Evolutionary conservation across 108 stramenopile species (phyloP), one percentile per base, ranked within the genome.

Genomic region (Cyclostephanos invisitatus): DNA sequence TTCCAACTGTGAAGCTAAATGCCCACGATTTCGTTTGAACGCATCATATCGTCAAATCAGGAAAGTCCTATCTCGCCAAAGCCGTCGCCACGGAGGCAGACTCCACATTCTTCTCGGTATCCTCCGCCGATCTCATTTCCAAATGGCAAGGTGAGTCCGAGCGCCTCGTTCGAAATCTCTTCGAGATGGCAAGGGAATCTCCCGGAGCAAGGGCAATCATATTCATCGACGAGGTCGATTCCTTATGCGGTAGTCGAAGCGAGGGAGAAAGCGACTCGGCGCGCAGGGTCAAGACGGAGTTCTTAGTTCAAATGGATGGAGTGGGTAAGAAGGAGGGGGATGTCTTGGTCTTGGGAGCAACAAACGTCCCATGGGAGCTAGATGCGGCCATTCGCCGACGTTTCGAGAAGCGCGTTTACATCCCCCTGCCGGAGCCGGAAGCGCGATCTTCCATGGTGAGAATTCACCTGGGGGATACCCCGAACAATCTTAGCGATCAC

Each of bases 71-170:
- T 74, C 77, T 99, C 12, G 99, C 99, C 63, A 99, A 99, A 83
- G 99, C 99, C 0, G 98, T 99, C 14, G 99, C 99, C 2, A 99
- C 99, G 11, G 99, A 99, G 75, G 94, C 98, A 2, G 97, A 99
- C 73, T 88, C 93, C 9, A 93, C 93, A 11, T 99, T 99, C 82
- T 98, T 99, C 70, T 89, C 96, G 35, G 95, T 99, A 15, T 96
- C 96, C 37, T 96, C 97, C 28, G 87, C 97, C 18, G 98, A 98
- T 80, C 83, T 99, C 21, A 94, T 99, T 48, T 88, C 87, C 68
- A 99, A 99, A 70, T 99, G 98, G 98, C 98, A 99, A 82, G 99
- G 99, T 55, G 99, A 99, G 84, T 86, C 85, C 10, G 98, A 99
- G 83, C 89, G 95, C 35, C 84, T 99, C 21, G 98, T 99, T 47